Conservation (phyloP, 768 basidiomycete species). For the Udeniomyces megalosporus region DNA sequence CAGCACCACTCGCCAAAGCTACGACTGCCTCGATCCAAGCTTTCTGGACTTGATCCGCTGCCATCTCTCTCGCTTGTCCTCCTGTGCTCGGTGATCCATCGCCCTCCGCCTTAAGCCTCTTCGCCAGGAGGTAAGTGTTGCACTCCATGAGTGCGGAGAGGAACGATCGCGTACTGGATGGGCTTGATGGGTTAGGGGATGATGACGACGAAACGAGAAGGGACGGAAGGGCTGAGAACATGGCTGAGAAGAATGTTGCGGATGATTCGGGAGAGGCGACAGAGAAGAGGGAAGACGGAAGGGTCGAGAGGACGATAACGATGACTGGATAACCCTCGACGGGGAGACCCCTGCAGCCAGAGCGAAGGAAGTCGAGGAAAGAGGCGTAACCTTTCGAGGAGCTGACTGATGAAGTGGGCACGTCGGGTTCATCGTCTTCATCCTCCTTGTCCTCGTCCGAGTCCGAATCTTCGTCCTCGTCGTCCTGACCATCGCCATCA, state of each 20-base stretch:
- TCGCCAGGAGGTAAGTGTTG: slow-evolving; percentile 39
- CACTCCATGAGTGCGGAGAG: slow-evolving; percentile 55
- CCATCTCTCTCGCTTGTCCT: slow-evolving; percentile 7
- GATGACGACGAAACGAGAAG: slow-evolving; percentile 43
- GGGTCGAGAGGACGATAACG: slow-evolving; percentile 62
- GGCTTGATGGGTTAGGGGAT: slow-evolving; percentile 40
- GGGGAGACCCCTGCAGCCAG: slow-evolving; percentile 65
- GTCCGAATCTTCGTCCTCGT: slow-evolving; percentile 31
- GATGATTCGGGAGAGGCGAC: slow-evolving; percentile 27
- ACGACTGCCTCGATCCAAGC: slow-evolving; percentile 27
- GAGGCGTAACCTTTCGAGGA: slow-evolving; percentile 44
- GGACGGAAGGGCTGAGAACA: slow-evolving; percentile 55
- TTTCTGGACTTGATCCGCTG: slow-evolving; percentile 29
- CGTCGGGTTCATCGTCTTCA: neutral
- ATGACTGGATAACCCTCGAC: slow-evolving; percentile 66
- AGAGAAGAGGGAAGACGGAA: slow-evolving; percentile 37
- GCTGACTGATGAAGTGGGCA: too few species aligned
- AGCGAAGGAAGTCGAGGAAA: slow-evolving; percentile 61
- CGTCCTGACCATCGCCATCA: slow-evolving; percentile 27
- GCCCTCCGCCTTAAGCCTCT: slow-evolving; percentile 5
- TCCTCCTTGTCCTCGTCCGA: slow-evolving; percentile 22
- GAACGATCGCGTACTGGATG: slow-evolving; percentile 40
- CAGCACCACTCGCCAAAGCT: slow-evolving; percentile 18
- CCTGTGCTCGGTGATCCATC: too few species aligned
- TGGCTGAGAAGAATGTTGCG: slow-evolving; percentile 46